phyloP scores from a whole-genome alignment of 495 filamentous ascomycete species.

The Penicillium canescens region DNA sequence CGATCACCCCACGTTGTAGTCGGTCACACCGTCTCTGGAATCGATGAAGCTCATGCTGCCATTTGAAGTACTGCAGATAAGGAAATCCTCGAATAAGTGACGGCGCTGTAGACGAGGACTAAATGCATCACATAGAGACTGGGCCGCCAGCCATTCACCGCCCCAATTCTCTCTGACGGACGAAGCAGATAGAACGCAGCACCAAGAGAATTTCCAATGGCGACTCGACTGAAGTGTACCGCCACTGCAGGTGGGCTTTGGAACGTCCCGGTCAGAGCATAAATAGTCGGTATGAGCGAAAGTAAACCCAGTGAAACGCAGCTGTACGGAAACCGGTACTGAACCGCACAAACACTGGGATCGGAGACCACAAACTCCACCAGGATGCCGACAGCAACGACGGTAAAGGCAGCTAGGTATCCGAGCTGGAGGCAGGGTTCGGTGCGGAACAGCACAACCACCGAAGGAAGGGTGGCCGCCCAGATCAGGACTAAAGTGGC shows the following conservation, averaged over 20 bases:
- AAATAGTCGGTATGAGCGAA: constrained; percentile 3
- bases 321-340: constrained; percentile 6
- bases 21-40: background rate
- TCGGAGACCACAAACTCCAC: background rate
- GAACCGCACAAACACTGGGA: background rate
- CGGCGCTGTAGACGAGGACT: background rate
- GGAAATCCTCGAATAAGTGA: background rate
- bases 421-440: background rate
- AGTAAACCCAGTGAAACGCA: constrained; percentile 3
- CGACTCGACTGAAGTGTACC: constrained; percentile 4
- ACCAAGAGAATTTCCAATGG: background rate
- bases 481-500: constrained; percentile 3
- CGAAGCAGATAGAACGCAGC: constrained; percentile 5
- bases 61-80: background rate
- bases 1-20: background rate
- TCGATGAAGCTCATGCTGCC: background rate
- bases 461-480: background rate
- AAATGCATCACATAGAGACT: constrained; percentile 5
- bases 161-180: constrained; percentile 1
- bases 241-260: background rate
- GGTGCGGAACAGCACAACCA: background rate
- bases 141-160: background rate
- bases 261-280: constrained; percentile 3
- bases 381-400: constrained; percentile 4
- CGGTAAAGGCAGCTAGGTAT: constrained; percentile 1